Base-by-base conservation (phyloP, 2,329 filamentous ascomycete genomes). In the Lecanicillium sp. region DNA sequence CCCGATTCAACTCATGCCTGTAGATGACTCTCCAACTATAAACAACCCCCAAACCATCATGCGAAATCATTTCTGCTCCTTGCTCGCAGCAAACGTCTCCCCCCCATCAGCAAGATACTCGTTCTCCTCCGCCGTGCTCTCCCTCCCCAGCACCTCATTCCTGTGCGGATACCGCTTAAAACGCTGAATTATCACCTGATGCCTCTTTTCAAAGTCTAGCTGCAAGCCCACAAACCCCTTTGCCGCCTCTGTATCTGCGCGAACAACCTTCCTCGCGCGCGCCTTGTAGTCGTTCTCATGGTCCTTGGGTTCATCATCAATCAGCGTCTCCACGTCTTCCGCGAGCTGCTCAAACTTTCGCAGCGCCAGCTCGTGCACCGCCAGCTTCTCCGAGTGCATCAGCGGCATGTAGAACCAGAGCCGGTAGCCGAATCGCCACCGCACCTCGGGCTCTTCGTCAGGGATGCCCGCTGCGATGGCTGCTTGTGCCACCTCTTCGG, bases 101-200 rank as follows among this genome's bases (percentile, higher is more conserved):
- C 65, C 65, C 0, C 63, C 63, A 7, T 58, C 61, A 35, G 63
- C 60, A 30, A 80, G 46, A 54, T 68, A 79, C 45, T 59, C 58
- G 37, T 43, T 51, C 55, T 79, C 75, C 43, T 71, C 72, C 2
- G 46, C 45, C 5, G 70, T 77, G 32, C 53, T 58, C 43, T 63
- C 53, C 44, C 76, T 56, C 0, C 68, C 71, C 36, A 80, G 37
- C 1, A 59, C 59, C 39, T 55, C 50, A 48, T 80, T 80, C 5
- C 76, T 58, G 54, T 79, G 70, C 8, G 76, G 75, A 56, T 78
- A 80, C 38, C 76, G 55, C 2, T 74, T 75, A 51, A 79, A 80
- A 41, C 43, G 58, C 40, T 64, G 54, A 28, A 80, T 54, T 12
- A 78, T 68, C 16, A 63, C 63, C 16, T 53, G 50, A 49, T 80